Base-by-base conservation (phyloP, 1,284 basidiomycete species). In the Cryptococcus maquisensis region DNA sequence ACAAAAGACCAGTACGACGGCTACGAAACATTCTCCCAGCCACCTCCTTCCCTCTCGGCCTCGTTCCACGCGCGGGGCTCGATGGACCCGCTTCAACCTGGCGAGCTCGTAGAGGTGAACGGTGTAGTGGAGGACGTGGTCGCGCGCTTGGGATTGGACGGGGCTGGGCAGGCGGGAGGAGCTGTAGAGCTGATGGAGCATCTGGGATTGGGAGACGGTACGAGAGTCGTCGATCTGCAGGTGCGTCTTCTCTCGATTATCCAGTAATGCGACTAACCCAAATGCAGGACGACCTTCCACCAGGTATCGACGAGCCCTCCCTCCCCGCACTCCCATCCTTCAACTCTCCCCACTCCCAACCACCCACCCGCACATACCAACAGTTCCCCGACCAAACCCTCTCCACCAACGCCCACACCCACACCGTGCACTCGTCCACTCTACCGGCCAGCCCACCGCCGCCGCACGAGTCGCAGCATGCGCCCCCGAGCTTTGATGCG, bases 281-380 rank as follows among this genome's bases (percentile, higher is more conserved):
- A 5, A 18, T n/a, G 21, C 40, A 75, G 61, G 75, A 74, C 53
- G 75, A 77, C 53, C 66, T 77, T 26, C 75, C 75, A 45, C 75
- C 75, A 3, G 73, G 74, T 3, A 75, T 77, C 35, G 75, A 77
- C 57, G 75, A 77, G 57, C 75, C 75, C 13, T 74, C 72, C 10
- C 64, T 77, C n/a, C 75, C 75, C 10, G 72, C 72, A 8, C 58
- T 77, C 49, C 57, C 56, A 6, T 40, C 57, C 28, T 51, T 56
- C 28, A 20, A 55, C 47, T 50, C 49, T n/a, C 32, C 44, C 10
- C 51, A 42, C 50, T 44, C 52, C 37, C 52, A 52, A 48, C 23
- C 51, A 12, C 55, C 54, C 44, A 46, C 46, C 24, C 38, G 16
- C 38, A 35, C 13, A 51, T 55, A 16, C 49, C 55, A 13, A n/a